A percentile compares a stretch with the other conserved stretches of the same genome.
These are phyloP conservation scores for Russula dissimulans DNA, from an alignment of 768 basidiomycete genomes.

Conservation along the genomic window DNA sequence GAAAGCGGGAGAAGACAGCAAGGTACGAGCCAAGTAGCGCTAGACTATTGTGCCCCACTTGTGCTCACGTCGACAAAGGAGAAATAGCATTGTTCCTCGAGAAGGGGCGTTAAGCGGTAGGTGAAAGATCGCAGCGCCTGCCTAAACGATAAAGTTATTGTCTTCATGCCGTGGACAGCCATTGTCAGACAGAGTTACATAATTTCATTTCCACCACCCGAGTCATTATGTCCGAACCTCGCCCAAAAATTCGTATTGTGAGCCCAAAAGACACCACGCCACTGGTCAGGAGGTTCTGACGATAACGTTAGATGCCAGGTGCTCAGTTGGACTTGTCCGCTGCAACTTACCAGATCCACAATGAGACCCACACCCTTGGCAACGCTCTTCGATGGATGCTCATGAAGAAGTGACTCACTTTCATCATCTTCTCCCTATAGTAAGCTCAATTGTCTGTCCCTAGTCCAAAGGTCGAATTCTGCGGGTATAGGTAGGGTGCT, in stretches of 20 bases:
- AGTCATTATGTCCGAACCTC: slow-evolving; percentile 9
- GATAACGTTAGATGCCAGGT: slow-evolving; percentile 59
- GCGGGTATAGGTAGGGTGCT: slow-evolving; percentile 78
- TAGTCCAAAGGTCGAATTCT: slow-evolving; percentile 96
- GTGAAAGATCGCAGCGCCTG: background rate
- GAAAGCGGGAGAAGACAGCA: background rate
- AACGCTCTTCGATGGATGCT: slow-evolving; percentile 96
- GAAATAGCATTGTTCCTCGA: slow-evolving; percentile 13
- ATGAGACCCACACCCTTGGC: slow-evolving; percentile 95
- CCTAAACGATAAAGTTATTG: background rate
- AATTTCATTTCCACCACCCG: background rate
- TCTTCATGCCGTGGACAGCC: background rate
- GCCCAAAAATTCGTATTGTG: slow-evolving; percentile 17
- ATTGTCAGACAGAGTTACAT: background rate
- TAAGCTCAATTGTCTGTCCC: background rate
- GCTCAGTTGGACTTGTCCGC: slow-evolving; percentile 74
- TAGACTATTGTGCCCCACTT: slow-evolving; percentile 11
- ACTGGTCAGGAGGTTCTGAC: background rate
- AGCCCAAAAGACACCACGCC: background rate
- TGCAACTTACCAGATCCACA: slow-evolving; percentile 84
- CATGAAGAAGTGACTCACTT: slow-evolving; percentile 81
- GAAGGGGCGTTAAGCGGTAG: slow-evolving; percentile 1
- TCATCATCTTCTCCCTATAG: background rate
- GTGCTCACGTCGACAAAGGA: slow-evolving; percentile 1
- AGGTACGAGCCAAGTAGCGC: background rate